Base-by-base conservation (phyloP, 2,329 filamentous ascomycete species). In the Phaeoacremonium minimum region DNA sequence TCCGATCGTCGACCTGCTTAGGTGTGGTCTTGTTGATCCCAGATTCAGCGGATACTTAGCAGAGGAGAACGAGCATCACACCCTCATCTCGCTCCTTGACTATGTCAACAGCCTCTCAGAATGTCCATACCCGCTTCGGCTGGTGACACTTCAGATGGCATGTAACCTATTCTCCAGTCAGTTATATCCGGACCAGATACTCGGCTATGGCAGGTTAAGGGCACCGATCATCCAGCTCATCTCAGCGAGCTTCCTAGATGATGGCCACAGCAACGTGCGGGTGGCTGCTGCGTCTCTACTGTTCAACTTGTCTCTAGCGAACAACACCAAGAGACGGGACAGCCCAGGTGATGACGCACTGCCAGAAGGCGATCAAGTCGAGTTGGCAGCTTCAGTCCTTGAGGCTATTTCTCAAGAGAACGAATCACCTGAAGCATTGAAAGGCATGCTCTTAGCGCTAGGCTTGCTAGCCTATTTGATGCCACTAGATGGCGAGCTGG, bases 161-260 rank as follows among this genome's bases (percentile, higher is more conserved):
- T 94, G 88, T 63, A 96, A 95, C 51, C 68, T 95, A 29, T 95
- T 95, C 63, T 82, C 78, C 1, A 83, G 83, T 1, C 74, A 78
- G 0, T 67, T 95, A 1, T 94, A 84, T 50, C 69, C 80, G 1
- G 71, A 78, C 3, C 73, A 82, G 43, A 67, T 90, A 7, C 64
- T 85, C 6, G 57, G 63, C 3, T 63, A 74, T 30, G 58, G 61
- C 2, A 35, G 49, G 15, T 59, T 89, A 33, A 74, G 79, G 6
- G 56, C 65, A 2, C 68, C 77, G 0, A 65, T 91, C 18, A 79
- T 85, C 2, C 69, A 76, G 41, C 71, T 96, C 12, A 73, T 93
- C 15, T 85, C 87, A 0, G 77, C 80, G 2, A 87, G 83, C 43
- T 80, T 97, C 17, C 72, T 96, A 1, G 89, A 95, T 49, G 77